phyloP scores from a whole-genome alignment of 2,329 filamentous ascomycete species.

The Hortaea werneckii region DNA sequence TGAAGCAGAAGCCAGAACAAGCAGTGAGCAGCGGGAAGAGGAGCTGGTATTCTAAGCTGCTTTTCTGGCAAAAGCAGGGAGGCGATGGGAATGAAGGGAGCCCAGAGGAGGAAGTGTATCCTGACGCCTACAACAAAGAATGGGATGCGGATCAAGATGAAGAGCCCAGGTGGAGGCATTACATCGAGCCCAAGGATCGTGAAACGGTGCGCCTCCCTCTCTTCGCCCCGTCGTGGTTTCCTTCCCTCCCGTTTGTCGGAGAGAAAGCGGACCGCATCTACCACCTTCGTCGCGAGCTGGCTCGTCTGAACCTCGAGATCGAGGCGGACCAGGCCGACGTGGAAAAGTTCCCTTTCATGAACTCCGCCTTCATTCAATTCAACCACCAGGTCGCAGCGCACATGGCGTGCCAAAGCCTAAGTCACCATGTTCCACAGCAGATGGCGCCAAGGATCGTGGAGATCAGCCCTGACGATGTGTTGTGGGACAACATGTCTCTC shows the following conservation, averaged over 20 bases:
- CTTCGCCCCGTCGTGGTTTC: constrained; percentile 57
- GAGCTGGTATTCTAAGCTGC: constrained; percentile 16
- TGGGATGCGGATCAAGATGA: constrained; percentile 52
- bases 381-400: constrained; percentile 95
- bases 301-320: constrained; percentile 82
- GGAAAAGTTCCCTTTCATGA: constrained; percentile 84
- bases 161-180: constrained; percentile 69
- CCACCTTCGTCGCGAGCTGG: constrained; percentile 76
- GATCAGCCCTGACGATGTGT: constrained; percentile 81
- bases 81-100: constrained; percentile 13
- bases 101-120: constrained; percentile 41
- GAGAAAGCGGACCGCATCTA: constrained; percentile 94
- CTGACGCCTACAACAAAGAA: constrained; percentile 51
- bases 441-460: constrained; percentile 93
- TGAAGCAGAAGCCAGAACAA: constrained; percentile 4
- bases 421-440: constrained; percentile 81
- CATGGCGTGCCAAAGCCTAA: constrained; percentile 90
- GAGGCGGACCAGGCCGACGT: constrained; percentile 78
- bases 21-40: constrained; percentile 15
- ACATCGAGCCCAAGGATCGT: constrained; percentile 69
- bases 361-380: constrained; percentile 95
- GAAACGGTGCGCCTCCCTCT: constrained; percentile 71
- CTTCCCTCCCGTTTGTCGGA: constrained; percentile 65
- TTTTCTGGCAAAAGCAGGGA: constrained; percentile 19
- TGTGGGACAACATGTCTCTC: constrained; percentile 96